These are phyloP conservation scores for Berberis vulgaris DNA, from an alignment of 164 flowering plant genomes.

Conservation along the genomic window DNA sequence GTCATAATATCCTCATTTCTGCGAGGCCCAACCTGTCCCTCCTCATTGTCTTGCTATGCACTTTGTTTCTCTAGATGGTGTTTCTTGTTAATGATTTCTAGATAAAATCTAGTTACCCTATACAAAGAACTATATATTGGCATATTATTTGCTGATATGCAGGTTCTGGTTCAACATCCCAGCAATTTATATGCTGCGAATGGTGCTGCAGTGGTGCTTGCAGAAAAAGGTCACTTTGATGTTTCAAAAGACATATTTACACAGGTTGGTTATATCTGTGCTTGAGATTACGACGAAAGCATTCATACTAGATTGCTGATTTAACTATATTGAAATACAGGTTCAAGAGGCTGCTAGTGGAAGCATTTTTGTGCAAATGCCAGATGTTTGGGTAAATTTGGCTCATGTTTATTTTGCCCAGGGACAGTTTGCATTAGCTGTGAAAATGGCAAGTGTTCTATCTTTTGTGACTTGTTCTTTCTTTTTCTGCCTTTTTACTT, in stretches of 20 bases:
- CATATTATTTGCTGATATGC: not conserved
- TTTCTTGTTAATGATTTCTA: not conserved
- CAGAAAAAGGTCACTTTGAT: constrained; percentile 96
- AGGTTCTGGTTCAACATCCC: constrained; percentile 75
- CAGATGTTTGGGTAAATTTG: constrained; percentile 94
- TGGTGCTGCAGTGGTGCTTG: constrained; percentile 88
- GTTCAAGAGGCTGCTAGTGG: constrained; percentile 99
- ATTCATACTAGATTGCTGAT: too few species aligned
- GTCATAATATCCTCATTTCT: too few species aligned
- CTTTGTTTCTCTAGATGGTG: too few species aligned
- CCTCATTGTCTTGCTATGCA: too few species aligned
- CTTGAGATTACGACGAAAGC: not conserved
- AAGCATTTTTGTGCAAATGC: constrained; percentile 87
- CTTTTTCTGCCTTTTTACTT: constrained; percentile 2
- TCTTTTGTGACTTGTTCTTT: not conserved
- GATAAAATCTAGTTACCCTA: not conserved
- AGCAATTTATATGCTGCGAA: constrained; percentile 92
- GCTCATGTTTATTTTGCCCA: constrained; percentile 98
- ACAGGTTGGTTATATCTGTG: constrained; percentile 41
- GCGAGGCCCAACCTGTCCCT: too few species aligned
- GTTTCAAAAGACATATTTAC: constrained; percentile 90
- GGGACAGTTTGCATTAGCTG: constrained; percentile 88
- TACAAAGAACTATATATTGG: not conserved
- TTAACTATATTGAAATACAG: constrained; percentile 24
- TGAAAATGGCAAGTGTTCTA: constrained; percentile 61